Base-by-base conservation (phyloP, 768 basidiomycete genomes). In the Galerina marginata region DNA sequence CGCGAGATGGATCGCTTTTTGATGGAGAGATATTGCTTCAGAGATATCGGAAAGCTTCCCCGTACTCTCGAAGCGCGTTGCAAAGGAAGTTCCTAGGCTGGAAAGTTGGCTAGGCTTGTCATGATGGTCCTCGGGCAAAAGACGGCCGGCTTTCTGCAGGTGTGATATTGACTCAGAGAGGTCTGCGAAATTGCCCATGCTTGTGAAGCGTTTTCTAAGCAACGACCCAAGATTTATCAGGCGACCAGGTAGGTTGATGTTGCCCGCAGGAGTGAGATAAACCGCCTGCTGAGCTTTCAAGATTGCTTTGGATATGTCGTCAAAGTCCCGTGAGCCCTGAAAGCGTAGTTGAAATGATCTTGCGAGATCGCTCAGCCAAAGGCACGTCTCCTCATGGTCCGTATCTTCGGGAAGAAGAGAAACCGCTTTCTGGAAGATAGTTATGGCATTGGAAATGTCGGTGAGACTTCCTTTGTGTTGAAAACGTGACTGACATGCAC, bases 181-280 rank as follows among this genome's bases (percentile, higher is more conserved):
- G 33, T 63, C 59, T 11, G 37, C 10, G 6, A 65, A 14, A 10
- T 61, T 54, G 5, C 61, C 48, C 2, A 51, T 56, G 9, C 37
- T 48, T 12, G 40, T 40, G 37, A 63, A 69, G 33, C 67, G 64
- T 44, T 20, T 12, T 38, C 12, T 25, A n/a, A 60, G 62, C 15
- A 55, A 57, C 40, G 33, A 26, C 6, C 61, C 68, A 48, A 61
- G 39, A 43, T 54, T 56, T 20, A 6, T 59, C 4, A 64, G 42
- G 7, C 38, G 25, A 14, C 6, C 12, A 39, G 52, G 42, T 38
- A 39, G 2, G 16, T 14, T 9, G 46, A 42, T 23, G 58, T 42
- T 20, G 15, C 39, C 39, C 2, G n/a, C 20, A 46, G 45, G 23
- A 46, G 45, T 46, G 23, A 46, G 45, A 23, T 10, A 16, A 46